A percentile compares a stretch with the other conserved stretches of the same genome.
phyloP scores from a whole-genome alignment of 2,329 filamentous ascomycete species.

The Fusarium scirpi region DNA sequence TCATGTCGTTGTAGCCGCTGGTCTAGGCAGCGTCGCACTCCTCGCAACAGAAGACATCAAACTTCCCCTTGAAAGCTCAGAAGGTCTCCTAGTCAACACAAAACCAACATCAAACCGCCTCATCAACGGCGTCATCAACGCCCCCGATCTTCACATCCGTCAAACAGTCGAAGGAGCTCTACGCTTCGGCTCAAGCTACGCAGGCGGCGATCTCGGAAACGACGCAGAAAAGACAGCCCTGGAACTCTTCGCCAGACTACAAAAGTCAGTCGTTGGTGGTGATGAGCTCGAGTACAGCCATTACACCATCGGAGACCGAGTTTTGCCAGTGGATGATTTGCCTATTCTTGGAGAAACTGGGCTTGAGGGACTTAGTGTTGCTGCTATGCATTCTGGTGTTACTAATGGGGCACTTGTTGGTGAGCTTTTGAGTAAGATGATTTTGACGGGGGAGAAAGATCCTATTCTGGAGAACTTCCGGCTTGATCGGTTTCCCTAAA shows the following conservation, averaged over 20 bases:
- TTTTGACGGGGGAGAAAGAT: not conserved
- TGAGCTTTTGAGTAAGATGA: conserved; percentile 28
- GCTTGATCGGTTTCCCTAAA: not conserved
- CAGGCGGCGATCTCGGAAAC: conserved; percentile 17
- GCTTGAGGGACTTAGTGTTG: conserved; percentile 19
- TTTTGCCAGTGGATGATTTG: conserved; percentile 20
- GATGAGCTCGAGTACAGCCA: conserved; percentile 12
- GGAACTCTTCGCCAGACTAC: conserved; percentile 14
- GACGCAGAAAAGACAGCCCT: conserved; percentile 25
- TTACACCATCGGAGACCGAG: conserved; percentile 26
- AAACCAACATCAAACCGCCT: conserved; percentile 14
- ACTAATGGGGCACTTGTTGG: conserved; percentile 36
- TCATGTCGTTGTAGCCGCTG: conserved; percentile 31
- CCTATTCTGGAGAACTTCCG: not conserved
- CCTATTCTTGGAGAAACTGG: conserved; percentile 34
- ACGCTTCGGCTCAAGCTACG: conserved; percentile 22
- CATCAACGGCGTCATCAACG: conserved; percentile 23
- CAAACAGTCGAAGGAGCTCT: conserved; percentile 28
- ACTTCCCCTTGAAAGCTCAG: conserved; percentile 6
- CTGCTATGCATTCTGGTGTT: conserved; percentile 36
- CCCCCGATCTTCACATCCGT: conserved; percentile 18
- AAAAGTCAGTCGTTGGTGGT: conserved; percentile 8
- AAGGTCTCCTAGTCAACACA: conserved; percentile 31
- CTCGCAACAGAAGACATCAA: conserved; percentile 14
- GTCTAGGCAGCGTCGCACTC: conserved; percentile 23